A percentile compares a stretch with the other conserved stretches of the same genome.
phyloP scores from a whole-genome alignment of 176 grass and related monocot genomes.

The Bonia amplexicaulis region DNA sequence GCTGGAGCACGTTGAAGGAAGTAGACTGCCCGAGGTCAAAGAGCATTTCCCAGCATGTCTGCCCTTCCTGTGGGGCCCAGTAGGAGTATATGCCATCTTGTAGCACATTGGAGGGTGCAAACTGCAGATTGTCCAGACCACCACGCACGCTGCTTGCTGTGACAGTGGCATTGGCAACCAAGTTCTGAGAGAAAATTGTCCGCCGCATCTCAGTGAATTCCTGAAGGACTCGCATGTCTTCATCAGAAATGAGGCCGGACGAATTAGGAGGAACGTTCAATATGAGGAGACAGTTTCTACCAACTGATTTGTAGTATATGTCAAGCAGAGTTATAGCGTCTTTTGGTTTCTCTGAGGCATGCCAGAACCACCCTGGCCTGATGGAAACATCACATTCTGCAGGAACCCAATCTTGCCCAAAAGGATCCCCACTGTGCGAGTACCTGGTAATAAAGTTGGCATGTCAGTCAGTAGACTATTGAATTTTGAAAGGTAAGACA shows the following conservation, averaged over 20 bases:
- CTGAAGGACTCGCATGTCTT: conserved; percentile 66
- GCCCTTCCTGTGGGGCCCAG: conserved; percentile 68
- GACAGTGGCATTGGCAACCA: conserved; percentile 56
- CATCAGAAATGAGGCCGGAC: conserved; percentile 66
- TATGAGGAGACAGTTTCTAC: conserved; percentile 89
- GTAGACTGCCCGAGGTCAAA: conserved; percentile 43
- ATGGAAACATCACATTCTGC: conserved; percentile 97
- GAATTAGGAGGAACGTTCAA: conserved; percentile 93
- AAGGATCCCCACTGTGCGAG: conserved; percentile 55
- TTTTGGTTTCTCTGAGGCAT: conserved; percentile 73
- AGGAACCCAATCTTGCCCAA: conserved; percentile 81
- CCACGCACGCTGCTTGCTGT: conserved; percentile 65
- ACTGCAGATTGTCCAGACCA: conserved; percentile 40
- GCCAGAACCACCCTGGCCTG: conserved; percentile 95
- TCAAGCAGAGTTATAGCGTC: conserved; percentile 53
- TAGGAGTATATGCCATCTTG: conserved; percentile 59
- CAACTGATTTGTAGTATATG: conserved; percentile 96
- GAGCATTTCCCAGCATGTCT: conserved; percentile 51
- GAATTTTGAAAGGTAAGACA: not conserved
- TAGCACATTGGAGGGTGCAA: conserved; percentile 64
- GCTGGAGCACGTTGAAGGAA: conserved; percentile 75
- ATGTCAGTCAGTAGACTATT: not conserved
- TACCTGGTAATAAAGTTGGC: conserved; percentile 45
- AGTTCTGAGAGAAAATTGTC: conserved; percentile 74
- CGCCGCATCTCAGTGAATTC: conserved; percentile 66